Base-by-base conservation (phyloP, 495 filamentous ascomycete genomes). In the Penicillium robsamsonii region DNA sequence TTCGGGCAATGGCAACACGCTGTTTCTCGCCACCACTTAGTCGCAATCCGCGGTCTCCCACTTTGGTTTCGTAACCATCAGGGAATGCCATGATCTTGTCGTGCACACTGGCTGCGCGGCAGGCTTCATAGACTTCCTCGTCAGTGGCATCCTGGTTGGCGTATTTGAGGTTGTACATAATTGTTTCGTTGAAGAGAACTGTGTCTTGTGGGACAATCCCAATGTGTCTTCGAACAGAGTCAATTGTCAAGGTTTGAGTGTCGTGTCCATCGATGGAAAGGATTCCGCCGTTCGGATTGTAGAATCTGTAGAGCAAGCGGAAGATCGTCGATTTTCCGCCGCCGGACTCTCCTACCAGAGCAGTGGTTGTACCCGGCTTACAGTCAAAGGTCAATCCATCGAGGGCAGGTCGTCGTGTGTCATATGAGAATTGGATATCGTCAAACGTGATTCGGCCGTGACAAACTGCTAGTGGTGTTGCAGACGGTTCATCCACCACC, bases 291-390 rank as follows among this genome's bases (percentile, higher is more conserved):
- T 76, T 68, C 46, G 80, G 73, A 64, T 91, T 88, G 71, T 94
- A 95, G 70, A 91, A 95, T 8, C 90, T 84, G 76, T 89, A 95
- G 46, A 95, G 79, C 25, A 94, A 76, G 15, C 89, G 83, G 71
- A 94, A 90, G n/a, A 93, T 80, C 3, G 90, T 93, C 7, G 90
- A 92, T 62, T 95, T 95, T 43, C 90, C 91, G 22, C 88, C 90
- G 35, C 91, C 90, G 15, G 88, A 91, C 66, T 93, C 90, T 27
- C 90, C 90, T 4, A 95, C 90, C 31, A 95, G 82, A 6, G 90
- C 90, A 1, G 89, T 94, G 0, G 89, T 92, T 1, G 87, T 93
- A 43, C 90, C 91, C 8, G 90, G 87, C 12, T 71, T 70, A 68
- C 85, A 90, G 29, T 78, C 74, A 64, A 95, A 92, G 40, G 79